Evolutionary conservation across 495 filamentous ascomycete species (phyloP), one percentile per base, ranked within the genome.

Genomic region (Parachaetomium inaequale): DNA sequence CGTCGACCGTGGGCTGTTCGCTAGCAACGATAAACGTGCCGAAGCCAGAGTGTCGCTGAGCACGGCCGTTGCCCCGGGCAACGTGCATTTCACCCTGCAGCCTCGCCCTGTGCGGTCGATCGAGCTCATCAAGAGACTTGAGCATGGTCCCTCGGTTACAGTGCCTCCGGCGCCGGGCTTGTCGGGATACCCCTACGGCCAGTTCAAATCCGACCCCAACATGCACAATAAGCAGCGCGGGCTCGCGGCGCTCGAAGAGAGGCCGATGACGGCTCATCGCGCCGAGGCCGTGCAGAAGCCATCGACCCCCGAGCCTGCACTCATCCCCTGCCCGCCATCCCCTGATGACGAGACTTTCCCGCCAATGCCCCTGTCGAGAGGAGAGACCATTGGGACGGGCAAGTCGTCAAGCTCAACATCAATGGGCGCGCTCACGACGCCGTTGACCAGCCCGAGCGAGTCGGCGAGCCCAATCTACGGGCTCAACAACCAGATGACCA

Each of bases 21-120:
- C 79, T 17, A 80, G 74, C 60, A 72, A 68, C 51, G 84, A 90
- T 59, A 85, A 83, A 63, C 86, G 84, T 65, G 83, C 85, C 23
- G 87, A 85, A 61, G 81, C 89, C 15, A 85, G 79, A 64, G 75
- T 88, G 21, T 82, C 84, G 23, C 65, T 88, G 46, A 89, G 81
- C 62, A 84, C 79, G 31, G 81, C 85, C 5, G 75, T 86, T 45
- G 87, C 86, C 1, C 78, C 83, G n/a, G 87, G 87, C 7, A 84
- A 81, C 58, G 72, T 89, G 47, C 81, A 86, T 36, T 74, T 76
- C 28, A 75, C 84, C 8, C 75, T 67, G 38, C 68, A 79, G 38
- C 76, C 75, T 0, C 69, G 72, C 2, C 66, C 70, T 1, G 61
- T 70, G 10, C 69, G 73, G 32, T 73, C 76, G 14, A 67, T 65